These are phyloP conservation scores for Podaxis mareebaensis DNA, from an alignment of 768 basidiomycete species.

Conservation along the genomic window DNA sequence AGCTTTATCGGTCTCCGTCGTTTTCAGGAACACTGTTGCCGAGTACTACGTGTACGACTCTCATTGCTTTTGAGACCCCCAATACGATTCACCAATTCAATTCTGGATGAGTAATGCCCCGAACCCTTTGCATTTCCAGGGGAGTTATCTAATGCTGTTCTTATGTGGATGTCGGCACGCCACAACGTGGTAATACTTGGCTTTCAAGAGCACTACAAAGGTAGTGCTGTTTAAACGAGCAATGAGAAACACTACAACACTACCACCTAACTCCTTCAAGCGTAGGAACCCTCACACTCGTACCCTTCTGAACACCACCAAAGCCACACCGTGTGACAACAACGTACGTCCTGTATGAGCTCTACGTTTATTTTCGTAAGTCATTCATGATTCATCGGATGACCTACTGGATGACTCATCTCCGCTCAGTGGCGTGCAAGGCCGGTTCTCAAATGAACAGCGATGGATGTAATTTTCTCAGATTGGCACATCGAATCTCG, in stretches of 20 bases:
- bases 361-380: neutral
- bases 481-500: conserved; percentile 54
- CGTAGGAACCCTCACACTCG: neutral
- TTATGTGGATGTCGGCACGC: neutral
- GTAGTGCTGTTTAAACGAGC: neutral
- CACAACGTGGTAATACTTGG: neutral
- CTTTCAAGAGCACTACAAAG: neutral
- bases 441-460: conserved; percentile 28
- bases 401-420: neutral
- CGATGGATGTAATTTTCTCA: conserved; percentile 47
- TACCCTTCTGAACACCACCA: neutral
- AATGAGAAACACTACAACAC: neutral
- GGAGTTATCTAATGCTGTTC: too few relatives aligned
- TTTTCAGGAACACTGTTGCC: conserved; percentile 9
- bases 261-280: neutral
- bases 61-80: neutral
- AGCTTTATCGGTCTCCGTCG: neutral
- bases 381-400: neutral
- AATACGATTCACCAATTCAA: neutral
- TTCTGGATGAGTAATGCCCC: conserved; percentile 1
- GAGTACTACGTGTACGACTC: conserved; percentile 1
- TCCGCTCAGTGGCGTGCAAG: neutral
- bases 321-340: neutral
- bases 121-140: too few relatives aligned
- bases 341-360: too few relatives aligned